Evolutionary conservation across 2,329 filamentous ascomycete species (phyloP).

Genomic region (Aspergillus sojae): DNA sequence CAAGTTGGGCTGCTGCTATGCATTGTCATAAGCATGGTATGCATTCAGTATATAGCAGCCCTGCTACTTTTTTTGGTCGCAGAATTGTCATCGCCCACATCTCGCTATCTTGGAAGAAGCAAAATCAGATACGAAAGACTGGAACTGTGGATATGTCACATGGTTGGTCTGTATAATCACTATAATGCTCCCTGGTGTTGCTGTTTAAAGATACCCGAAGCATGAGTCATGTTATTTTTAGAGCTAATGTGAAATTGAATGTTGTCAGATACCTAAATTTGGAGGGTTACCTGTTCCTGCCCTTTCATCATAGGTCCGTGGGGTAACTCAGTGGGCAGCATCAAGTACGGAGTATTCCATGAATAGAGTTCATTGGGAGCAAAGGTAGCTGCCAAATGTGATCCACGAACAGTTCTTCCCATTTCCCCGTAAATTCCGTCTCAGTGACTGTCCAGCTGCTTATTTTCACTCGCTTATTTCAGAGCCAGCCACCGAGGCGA

Average conservation of each 20-base stretch:
- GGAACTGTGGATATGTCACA: slow-evolving; percentile 5
- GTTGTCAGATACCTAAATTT: slow-evolving; percentile 2
- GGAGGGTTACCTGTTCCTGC: neutral
- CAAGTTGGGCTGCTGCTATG: neutral
- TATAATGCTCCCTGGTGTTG: neutral
- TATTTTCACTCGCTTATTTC: neutral
- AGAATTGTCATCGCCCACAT: neutral
- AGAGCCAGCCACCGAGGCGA: neutral
- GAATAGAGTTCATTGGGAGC: slow-evolving; percentile 1
- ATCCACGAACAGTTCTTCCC: neutral
- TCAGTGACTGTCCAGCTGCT: neutral
- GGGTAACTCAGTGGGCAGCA: neutral
- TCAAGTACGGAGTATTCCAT: neutral
- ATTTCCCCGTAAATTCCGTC: neutral
- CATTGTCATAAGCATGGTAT: neutral
- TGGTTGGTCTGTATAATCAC: slow-evolving; percentile 3
- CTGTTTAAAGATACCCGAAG: slow-evolving; percentile 13
- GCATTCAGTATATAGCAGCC: slow-evolving; percentile 3
- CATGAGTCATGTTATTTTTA: slow-evolving; percentile 14
- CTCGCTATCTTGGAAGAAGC: neutral
- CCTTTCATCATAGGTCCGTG: neutral
- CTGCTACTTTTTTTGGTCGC: neutral
- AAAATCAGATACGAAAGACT: neutral
- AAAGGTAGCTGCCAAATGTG: neutral
- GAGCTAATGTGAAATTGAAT: slow-evolving; percentile 9